Evolutionary conservation across 2,329 filamentous ascomycete genomes (phyloP).

Genomic region (Calycina herbarum): DNA sequence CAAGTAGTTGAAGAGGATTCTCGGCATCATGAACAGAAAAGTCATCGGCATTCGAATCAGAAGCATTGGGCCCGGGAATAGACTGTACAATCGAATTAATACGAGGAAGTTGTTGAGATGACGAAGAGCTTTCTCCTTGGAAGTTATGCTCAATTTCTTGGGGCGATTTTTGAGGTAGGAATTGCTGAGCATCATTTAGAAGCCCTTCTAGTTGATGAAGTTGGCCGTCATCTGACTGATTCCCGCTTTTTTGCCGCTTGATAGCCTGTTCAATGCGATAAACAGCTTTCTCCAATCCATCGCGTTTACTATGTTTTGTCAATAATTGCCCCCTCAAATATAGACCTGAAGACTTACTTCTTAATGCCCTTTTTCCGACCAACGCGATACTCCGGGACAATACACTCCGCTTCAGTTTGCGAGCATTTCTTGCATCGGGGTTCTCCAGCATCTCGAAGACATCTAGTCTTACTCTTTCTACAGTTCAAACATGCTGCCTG

Average conservation of each 20-base stretch:
- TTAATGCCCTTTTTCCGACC: conserved; percentile 75
- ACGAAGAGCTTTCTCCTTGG: conserved; percentile 9
- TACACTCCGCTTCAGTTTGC: conserved; percentile 59
- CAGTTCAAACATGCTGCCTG: conserved; percentile 63
- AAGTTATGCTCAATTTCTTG: conserved; percentile 22
- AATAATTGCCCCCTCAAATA: background rate
- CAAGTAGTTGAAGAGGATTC: conserved; percentile 72
- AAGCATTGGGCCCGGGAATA: background rate
- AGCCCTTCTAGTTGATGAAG: conserved; percentile 49
- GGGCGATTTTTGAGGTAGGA: conserved; percentile 34
- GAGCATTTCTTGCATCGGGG: conserved; percentile 61
- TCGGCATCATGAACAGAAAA: conserved; percentile 71
- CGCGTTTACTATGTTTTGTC: conserved; percentile 60
- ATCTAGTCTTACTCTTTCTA: conserved; percentile 67
- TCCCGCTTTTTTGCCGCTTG: conserved; percentile 48
- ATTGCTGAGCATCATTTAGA: conserved; percentile 48
- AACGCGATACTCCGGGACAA: conserved; percentile 71
- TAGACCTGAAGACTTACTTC: conserved; percentile 52
- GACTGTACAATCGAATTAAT: background rate
- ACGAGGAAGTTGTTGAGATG: conserved; percentile 3
- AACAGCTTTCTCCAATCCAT: conserved; percentile 71
- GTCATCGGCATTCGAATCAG: conserved; percentile 42
- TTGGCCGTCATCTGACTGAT: conserved; percentile 44
- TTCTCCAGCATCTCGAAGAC: conserved; percentile 55
- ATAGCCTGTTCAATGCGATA: conserved; percentile 72